Percentiles rank a stretch among this genome's conserved stretches.
These are phyloP conservation scores for Gossypium lobatum DNA, from an alignment of 441 rosid genomes.

Conservation along the genomic window DNA sequence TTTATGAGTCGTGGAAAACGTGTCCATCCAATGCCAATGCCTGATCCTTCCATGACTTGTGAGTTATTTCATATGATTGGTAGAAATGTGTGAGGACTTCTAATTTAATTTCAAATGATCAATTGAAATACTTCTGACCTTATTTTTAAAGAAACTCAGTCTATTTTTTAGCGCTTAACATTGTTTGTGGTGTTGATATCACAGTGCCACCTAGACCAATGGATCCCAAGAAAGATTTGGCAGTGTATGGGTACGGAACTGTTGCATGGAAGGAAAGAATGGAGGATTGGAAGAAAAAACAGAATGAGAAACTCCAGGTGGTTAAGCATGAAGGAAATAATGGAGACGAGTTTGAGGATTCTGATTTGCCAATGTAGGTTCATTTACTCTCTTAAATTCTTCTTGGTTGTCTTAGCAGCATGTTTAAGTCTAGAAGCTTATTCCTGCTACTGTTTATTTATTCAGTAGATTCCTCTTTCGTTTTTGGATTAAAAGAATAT, in stretches of 20 bases:
- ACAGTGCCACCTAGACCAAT: slow-evolving; percentile 80
- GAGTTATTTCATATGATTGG: slow-evolving; percentile 22
- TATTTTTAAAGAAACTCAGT: background rate
- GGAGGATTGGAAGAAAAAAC: slow-evolving; percentile 91
- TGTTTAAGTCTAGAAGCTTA: background rate
- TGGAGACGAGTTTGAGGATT: slow-evolving; percentile 60
- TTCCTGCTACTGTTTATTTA: background rate
- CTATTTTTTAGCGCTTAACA: slow-evolving; percentile 6
- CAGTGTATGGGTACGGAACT: slow-evolving; percentile 89
- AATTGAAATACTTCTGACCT: background rate
- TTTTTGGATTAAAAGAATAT: background rate
- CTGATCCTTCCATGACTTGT: slow-evolving; percentile 51
- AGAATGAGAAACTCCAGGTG: slow-evolving; percentile 73
- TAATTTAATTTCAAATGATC: slow-evolving; percentile 14
- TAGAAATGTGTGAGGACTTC: background rate
- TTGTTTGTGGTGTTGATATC: slow-evolving; percentile 16
- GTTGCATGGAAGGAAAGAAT: slow-evolving; percentile 95
- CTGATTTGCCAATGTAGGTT: slow-evolving; percentile 75
- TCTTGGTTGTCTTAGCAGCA: background rate
- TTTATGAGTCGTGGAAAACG: slow-evolving; percentile 33
- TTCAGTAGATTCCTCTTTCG: background rate
- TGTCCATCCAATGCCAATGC: slow-evolving; percentile 47
- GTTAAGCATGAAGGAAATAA: slow-evolving; percentile 62
- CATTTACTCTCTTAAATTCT: background rate
- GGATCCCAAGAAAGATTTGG: slow-evolving; percentile 86